These are phyloP conservation scores for Diaporthe vaccinii DNA, from an alignment of 2,329 filamentous ascomycete species.

Conservation along the genomic window DNA sequence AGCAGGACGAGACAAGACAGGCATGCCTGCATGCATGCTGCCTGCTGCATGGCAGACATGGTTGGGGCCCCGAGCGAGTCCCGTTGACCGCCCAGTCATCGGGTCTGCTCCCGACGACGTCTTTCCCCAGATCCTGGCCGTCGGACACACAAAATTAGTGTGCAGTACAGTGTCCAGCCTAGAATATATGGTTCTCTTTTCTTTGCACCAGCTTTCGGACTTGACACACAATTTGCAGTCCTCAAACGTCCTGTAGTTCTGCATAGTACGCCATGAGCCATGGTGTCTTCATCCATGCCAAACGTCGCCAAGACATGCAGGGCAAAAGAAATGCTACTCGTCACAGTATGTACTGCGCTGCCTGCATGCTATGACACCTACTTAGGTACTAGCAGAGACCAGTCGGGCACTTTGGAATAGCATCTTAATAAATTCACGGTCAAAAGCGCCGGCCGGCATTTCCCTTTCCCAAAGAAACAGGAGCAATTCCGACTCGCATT, in stretches of 20 bases:
- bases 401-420: background rate
- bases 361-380: background rate
- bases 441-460: background rate
- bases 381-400: background rate
- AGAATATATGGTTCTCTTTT: background rate
- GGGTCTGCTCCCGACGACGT: constrained; percentile 15
- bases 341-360: background rate
- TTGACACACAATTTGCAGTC: background rate
- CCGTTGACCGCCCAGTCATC: constrained; percentile 21
- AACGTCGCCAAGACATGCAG: constrained; percentile 20
- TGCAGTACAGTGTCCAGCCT: background rate
- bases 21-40: constrained; percentile 8
- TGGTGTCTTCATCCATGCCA: background rate
- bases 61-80: constrained; percentile 3
- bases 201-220: background rate
- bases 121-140: background rate
- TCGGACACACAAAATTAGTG: background rate
- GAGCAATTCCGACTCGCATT: constrained; percentile 22
- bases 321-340: background rate
- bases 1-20: constrained; percentile 5
- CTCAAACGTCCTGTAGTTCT: background rate
- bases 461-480: background rate
- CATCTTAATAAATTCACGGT: background rate
- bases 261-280: background rate
- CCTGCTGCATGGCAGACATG: constrained; percentile 23